Evolutionary conservation across 1,284 basidiomycete genomes (phyloP).

Genomic region (Apiotrichum sp.): DNA sequence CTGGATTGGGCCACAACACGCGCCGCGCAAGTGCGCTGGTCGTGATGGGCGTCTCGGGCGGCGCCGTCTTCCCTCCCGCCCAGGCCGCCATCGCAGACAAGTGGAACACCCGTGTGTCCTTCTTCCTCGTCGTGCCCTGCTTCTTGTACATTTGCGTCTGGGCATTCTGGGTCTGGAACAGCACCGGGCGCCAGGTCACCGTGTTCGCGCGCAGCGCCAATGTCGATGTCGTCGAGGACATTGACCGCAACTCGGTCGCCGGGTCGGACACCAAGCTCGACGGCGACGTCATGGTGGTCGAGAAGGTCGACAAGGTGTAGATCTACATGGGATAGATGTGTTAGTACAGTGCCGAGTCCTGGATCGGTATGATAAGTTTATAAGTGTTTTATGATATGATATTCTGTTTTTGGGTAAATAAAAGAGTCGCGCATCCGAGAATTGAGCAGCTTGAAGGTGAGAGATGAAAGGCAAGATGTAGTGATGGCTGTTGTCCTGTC

Average conservation of each 20-base stretch:
- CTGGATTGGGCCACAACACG: constrained; percentile 62
- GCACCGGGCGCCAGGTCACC: constrained; percentile 30
- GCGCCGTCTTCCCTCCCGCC: constrained; percentile 67
- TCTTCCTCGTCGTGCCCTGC: constrained; percentile 44
- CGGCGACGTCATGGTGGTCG: neutral
- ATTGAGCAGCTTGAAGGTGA: too few relatives aligned
- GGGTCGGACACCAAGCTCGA: too few relatives aligned
- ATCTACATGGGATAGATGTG: neutral
- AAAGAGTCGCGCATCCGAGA: too few relatives aligned
- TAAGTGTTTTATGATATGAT: too few relatives aligned
- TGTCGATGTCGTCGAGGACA: neutral
- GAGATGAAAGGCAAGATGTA: too few relatives aligned
- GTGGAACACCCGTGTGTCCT: constrained; percentile 39
- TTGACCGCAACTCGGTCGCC: too few relatives aligned
- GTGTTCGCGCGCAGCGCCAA: neutral
- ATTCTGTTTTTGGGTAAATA: too few relatives aligned
- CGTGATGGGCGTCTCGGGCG: constrained; percentile 62
- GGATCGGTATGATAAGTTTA: too few relatives aligned
- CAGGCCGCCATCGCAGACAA: constrained; percentile 62
- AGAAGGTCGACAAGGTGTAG: neutral
- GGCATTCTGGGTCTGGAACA: constrained; percentile 42
- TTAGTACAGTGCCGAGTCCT: too few relatives aligned
- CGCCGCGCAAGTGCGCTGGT: constrained; percentile 64
- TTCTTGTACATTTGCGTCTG: constrained; percentile 44
- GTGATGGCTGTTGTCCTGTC: too few relatives aligned